Evolutionary conservation across 352 stramenopile genomes (phyloP).

Genomic region (Phytophthora megakarya): DNA sequence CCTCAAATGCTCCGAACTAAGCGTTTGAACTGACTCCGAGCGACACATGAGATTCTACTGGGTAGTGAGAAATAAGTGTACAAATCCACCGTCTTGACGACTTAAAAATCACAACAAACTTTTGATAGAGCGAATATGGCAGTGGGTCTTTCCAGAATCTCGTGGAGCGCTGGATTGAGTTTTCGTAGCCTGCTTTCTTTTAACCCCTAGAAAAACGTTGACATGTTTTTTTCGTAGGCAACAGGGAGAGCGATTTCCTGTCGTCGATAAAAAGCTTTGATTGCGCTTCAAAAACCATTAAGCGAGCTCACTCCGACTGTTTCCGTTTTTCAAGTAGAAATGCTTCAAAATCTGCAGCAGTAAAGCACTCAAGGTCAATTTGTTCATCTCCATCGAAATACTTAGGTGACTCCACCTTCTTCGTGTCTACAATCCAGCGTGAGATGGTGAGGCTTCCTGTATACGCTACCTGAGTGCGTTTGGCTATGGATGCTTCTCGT

Average conservation of each 20-base stretch:
- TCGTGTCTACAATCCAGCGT: too few species aligned
- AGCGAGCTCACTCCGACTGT: constrained; percentile 1
- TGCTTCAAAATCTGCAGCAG: not conserved
- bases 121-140: not conserved
- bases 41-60: constrained; percentile 38
- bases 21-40: too few species aligned
- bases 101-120: not conserved
- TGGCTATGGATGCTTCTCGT: too few species aligned
- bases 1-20: constrained; percentile 6
- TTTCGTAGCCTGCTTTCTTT: constrained; percentile 5
- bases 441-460: too few species aligned
- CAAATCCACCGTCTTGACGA: constrained; percentile 13
- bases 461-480: too few species aligned
- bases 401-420: too few species aligned
- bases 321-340: constrained; percentile 14
- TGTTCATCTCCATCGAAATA: not conserved
- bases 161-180: not conserved
- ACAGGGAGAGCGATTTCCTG: not conserved
- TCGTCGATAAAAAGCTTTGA: constrained; percentile 8
- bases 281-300: constrained; percentile 15
- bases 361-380: constrained; percentile 3
- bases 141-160: constrained; percentile 5
- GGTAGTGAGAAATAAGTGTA: constrained; percentile 25
- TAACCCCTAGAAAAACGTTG: constrained; percentile 9
- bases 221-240: constrained; percentile 6